Percentiles rank a stretch among this genome's conserved stretches.
These are phyloP conservation scores for Chloropicon primus DNA, from an alignment of 139 green algal species.

Conservation along the genomic window DNA sequence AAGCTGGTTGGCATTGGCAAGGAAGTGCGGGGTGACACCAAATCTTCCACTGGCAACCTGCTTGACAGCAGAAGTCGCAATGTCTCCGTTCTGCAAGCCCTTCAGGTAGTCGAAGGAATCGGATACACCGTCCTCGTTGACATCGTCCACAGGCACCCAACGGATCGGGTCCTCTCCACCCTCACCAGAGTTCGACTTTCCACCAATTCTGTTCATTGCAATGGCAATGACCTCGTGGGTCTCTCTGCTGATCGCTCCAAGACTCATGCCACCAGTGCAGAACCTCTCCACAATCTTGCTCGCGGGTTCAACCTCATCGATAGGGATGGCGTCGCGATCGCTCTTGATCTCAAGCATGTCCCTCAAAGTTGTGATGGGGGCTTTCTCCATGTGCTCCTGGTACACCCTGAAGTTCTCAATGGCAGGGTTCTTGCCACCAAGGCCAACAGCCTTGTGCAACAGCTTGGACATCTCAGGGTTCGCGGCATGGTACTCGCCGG, in stretches of 20 bases:
- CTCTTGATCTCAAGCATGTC: conserved; percentile 46
- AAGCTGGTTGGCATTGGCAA: conserved; percentile 94
- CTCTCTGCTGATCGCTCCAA: conserved; percentile 92
- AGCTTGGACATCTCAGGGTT: conserved; percentile 99
- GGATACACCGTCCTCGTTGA: conserved; percentile 54
- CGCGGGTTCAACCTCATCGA: conserved; percentile 77
- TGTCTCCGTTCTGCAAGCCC: conserved; percentile 86
- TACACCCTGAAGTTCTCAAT: conserved; percentile 67
- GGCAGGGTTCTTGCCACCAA: conserved; percentile 44
- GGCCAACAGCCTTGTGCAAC: conserved; percentile 93
- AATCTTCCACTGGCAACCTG: conserved; percentile 91
- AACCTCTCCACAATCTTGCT: conserved; percentile 85
- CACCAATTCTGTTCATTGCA: conserved; percentile 96
- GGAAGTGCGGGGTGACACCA: conserved; percentile 93
- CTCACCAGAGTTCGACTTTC: conserved; percentile 84
- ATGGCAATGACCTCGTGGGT: conserved; percentile 98
- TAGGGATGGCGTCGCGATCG: conserved; percentile 44
- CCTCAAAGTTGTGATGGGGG: conserved; percentile 15
- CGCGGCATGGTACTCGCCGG: conserved; percentile 94
- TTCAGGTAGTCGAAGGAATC: conserved; percentile 73
- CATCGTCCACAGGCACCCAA: conserved; percentile 57
- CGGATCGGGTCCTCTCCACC: conserved; percentile 88
- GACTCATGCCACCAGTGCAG: conserved; percentile 97
- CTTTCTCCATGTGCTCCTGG: conserved; percentile 65
- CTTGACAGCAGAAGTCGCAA: conserved; percentile 90